These are phyloP conservation scores for Exserohilum rostratum DNA, from an alignment of 2,329 filamentous ascomycete species.

Conservation along the genomic window DNA sequence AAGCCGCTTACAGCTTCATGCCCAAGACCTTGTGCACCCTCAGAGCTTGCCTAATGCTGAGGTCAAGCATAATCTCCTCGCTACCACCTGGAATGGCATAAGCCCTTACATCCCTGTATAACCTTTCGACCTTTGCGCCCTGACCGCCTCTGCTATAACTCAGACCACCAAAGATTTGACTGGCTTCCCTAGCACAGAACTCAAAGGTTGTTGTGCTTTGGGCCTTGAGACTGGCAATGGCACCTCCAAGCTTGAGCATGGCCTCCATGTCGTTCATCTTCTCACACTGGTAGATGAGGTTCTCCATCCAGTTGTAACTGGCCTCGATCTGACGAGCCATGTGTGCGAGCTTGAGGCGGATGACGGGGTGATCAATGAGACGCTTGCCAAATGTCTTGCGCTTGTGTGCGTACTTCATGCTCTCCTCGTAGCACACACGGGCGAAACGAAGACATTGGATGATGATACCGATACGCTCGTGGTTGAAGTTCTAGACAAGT, in stretches of 20 bases:
- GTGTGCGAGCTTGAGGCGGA: slow-evolving; percentile 95
- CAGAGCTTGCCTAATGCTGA: slow-evolving; percentile 90
- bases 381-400: slow-evolving; percentile 95
- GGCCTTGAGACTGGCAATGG: slow-evolving; percentile 92
- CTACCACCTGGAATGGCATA: slow-evolving; percentile 94
- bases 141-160: slow-evolving; percentile 93
- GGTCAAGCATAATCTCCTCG: slow-evolving; percentile 98
- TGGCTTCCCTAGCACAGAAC: slow-evolving; percentile 95
- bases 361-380: slow-evolving; percentile 95
- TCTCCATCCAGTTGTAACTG: slow-evolving; percentile 96
- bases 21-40: slow-evolving; percentile 88
- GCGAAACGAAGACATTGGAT: slow-evolving; percentile 96
- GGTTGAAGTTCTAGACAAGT: slow-evolving; percentile 78
- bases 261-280: slow-evolving; percentile 94
- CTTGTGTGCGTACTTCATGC: slow-evolving; percentile 96
- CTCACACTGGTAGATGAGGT: slow-evolving; percentile 89
- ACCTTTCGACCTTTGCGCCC: slow-evolving; percentile 90
- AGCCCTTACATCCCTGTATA: slow-evolving; percentile 93
- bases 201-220: slow-evolving; percentile 94
- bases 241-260: slow-evolving; percentile 92
- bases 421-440: slow-evolving; percentile 96
- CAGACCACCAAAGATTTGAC: slow-evolving; percentile 95
- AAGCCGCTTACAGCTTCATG: slow-evolving; percentile 79
- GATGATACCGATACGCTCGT: slow-evolving; percentile 98
- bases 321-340: slow-evolving; percentile 99